These are phyloP conservation scores for Pouteria campechiana DNA, from an alignment of 179 eudicot genomes.

Conservation along the genomic window DNA sequence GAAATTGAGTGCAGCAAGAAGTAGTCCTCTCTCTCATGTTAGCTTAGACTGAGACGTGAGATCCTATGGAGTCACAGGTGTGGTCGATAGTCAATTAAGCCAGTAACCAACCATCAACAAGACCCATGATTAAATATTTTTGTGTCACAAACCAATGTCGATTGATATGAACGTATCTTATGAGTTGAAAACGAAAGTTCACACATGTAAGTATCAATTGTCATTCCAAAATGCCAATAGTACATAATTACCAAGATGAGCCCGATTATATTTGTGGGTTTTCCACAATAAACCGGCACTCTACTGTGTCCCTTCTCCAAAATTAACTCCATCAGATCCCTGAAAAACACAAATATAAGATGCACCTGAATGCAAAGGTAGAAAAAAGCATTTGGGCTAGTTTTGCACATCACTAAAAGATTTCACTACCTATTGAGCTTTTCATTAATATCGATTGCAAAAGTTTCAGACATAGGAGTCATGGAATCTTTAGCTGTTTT, in stretches of 20 bases:
- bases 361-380: not conserved
- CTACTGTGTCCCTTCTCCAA: constrained; percentile 93
- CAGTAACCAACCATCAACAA: no score
- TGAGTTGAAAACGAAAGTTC: no score
- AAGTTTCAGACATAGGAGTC: constrained; percentile 84
- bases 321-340: constrained; percentile 60
- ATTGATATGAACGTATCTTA: no score
- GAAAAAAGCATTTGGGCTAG: not conserved
- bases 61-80: no score
- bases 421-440: constrained; percentile 66
- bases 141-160: no score
- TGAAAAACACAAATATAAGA: constrained; percentile 7
- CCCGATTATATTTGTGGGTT: constrained; percentile 82
- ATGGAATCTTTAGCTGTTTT: constrained; percentile 88
- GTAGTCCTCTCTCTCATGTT: no score
- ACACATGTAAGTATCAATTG: no score
- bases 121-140: no score
- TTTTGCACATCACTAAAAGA: not conserved
- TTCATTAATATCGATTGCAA: constrained; percentile 74
- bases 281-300: constrained; percentile 86
- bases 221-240: not conserved
- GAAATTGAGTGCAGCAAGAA: no score
- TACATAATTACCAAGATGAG: constrained; percentile 53
- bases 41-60: no score
- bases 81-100: no score